Evolutionary conservation across 257 asterid genomes (phyloP), one percentile per base, ranked within the genome.

Genomic region (Paraleonurus japonicus): DNA sequence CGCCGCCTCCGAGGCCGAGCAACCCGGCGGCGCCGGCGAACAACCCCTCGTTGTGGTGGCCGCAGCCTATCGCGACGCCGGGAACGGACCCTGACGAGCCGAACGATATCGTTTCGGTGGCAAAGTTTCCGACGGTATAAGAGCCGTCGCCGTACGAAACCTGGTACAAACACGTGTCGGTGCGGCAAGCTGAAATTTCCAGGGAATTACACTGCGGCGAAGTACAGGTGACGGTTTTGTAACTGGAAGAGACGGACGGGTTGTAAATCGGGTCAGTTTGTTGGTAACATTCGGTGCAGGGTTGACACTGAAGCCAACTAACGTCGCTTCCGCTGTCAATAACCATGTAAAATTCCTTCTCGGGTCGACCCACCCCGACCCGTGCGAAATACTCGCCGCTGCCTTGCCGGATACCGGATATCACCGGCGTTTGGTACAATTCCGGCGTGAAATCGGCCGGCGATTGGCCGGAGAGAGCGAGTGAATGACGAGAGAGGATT

Each of bases 101-200:
- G 47, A 93, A 90, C 15, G 90, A 76, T 20, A 93, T 60, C 45
- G 96, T 88, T 5, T 93, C 98, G 0, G 91, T 86, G 22, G 88
- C 95, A 70, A 90, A 85, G n/a, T 67, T 80, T 0, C 98, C 98
- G 0, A 88, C 82, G 3, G 98, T 89, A 72, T 79, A 85, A 15
- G 98, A 93, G 0, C 96, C 96, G 59, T 93, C 96, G 1, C 96
- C 97, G 76, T 90, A 93, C 2, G 86, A 73, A 11, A 93, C 95
- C 78, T 81, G 86, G 55, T 90, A 93, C 3, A 81, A 79, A 24
- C 97, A 93, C 16, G 75, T 37, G 16, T 61, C 78, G 19, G 27
- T 16, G 4, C 81, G 74, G 69, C 98, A 92, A 15, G 81, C 84
- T 35, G 93, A 85, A 17, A 74, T 69, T 5, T 80, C 80, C 5